A percentile compares a stretch with the other conserved stretches of the same genome.
These are phyloP conservation scores for Globisporangium sylvaticum DNA, from an alignment of 352 stramenopile genomes.

Conservation along the genomic window DNA sequence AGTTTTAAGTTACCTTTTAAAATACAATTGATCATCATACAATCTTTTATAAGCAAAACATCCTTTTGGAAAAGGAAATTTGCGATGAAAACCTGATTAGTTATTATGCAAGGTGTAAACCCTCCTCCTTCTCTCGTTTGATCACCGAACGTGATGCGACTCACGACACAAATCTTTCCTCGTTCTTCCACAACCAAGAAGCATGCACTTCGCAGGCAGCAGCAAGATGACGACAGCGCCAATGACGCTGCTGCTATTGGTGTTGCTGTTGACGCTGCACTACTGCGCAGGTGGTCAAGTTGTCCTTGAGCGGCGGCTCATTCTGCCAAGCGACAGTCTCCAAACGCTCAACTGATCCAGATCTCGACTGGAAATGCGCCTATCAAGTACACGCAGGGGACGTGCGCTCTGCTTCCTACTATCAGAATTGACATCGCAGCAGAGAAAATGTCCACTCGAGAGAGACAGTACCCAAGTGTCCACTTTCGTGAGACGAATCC, in stretches of 20 bases:
- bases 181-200: neutral
- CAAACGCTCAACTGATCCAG: neutral
- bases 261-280: neutral
- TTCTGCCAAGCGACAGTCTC: neutral
- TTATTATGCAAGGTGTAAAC: neutral
- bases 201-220: neutral
- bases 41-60: no score
- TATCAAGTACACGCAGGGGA: neutral
- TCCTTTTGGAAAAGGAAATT: no score
- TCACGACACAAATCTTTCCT: neutral
- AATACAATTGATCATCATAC: no score
- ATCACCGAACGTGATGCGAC: neutral
- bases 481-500: neutral
- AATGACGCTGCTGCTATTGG: neutral
- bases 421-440: neutral
- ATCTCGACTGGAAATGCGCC: neutral
- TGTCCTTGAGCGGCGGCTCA: conserved; percentile 1
- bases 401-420: neutral
- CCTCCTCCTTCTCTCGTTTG: neutral
- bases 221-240: neutral
- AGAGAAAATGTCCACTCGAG: neutral
- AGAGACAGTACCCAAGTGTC: neutral
- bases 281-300: neutral
- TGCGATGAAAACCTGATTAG: neutral
- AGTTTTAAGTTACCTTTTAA: neutral